Conservation (phyloP, 805 yeast genomes). For the Lipomyces chichibuensis region DNA sequence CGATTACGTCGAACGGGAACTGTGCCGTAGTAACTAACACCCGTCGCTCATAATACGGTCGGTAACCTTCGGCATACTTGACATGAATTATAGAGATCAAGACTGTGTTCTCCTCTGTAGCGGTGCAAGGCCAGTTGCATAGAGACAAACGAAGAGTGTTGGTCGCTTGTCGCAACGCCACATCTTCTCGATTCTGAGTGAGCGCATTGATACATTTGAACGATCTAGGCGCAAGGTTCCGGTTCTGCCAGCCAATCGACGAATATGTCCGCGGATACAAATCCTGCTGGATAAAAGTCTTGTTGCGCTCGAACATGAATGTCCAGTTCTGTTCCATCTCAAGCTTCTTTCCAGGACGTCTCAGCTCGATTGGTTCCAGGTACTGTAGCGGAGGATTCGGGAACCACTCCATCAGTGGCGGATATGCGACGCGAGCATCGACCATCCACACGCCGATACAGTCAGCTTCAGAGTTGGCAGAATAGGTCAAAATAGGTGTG, state of each 20-base stretch:
- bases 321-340: slow-evolving; percentile 34
- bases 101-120: slow-evolving; percentile 33
- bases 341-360: slow-evolving; percentile 25
- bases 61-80: slow-evolving; percentile 30
- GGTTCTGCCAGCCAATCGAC: slow-evolving; percentile 27
- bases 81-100: slow-evolving; percentile 33
- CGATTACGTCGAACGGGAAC: slow-evolving; percentile 33
- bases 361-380: slow-evolving; percentile 25
- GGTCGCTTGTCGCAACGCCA: slow-evolving; percentile 30
- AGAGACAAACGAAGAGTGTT: slow-evolving; percentile 33
- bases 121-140: slow-evolving; percentile 35
- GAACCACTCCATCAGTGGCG: slow-evolving; percentile 23
- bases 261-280: slow-evolving; percentile 28
- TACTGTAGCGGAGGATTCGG: slow-evolving; percentile 22
- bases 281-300: slow-evolving; percentile 33
- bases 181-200: slow-evolving; percentile 12
- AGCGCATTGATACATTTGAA: slow-evolving; percentile 26
- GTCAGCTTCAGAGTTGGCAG: slow-evolving; percentile 26
- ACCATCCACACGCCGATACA: slow-evolving; percentile 33
- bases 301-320: slow-evolving; percentile 28
- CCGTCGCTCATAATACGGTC: slow-evolving; percentile 34
- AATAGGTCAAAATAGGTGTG: slow-evolving; percentile 27
- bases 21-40: slow-evolving; percentile 28
- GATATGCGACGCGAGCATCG: slow-evolving; percentile 27
- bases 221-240: slow-evolving; percentile 31